Conservation (phyloP, 208 protist genomes). For the Leishmania arabica region DNA sequence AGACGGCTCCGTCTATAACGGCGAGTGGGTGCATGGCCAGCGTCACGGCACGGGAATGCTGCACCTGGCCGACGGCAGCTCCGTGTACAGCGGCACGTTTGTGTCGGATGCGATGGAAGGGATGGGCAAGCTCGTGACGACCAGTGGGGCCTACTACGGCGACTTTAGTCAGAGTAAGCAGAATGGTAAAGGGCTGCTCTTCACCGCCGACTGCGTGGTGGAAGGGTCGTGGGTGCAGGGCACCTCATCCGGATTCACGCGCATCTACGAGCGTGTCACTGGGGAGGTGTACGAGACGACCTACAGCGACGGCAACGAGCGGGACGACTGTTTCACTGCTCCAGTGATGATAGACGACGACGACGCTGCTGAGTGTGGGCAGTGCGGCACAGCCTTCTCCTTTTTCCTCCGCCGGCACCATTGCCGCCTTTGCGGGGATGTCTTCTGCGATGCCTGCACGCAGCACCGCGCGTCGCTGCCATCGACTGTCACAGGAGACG, state of each 20-base stretch:
- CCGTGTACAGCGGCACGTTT: constrained; percentile 82
- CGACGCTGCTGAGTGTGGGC: constrained; percentile 54
- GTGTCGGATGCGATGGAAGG: constrained; percentile 58
- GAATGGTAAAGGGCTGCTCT: constrained; percentile 71
- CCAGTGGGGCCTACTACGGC: constrained; percentile 70
- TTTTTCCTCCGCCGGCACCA: constrained; percentile 91
- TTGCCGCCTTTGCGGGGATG: constrained; percentile 92
- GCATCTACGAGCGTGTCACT: constrained; percentile 50
- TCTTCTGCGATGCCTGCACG: constrained; percentile 92
- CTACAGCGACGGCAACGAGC: constrained; percentile 77
- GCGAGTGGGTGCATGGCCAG: constrained; percentile 77
- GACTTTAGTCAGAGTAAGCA: constrained; percentile 59
- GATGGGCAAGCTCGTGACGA: constrained; percentile 56
- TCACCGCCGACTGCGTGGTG: constrained; percentile 34
- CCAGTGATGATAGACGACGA: constrained; percentile 77
- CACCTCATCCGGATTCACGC: constrained; percentile 54
- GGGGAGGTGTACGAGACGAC: constrained; percentile 78
- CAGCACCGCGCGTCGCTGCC: constrained; percentile 68
- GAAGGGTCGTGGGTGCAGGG: constrained; percentile 59
- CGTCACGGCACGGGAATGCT: constrained; percentile 82
- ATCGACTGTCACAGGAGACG: constrained; percentile 50
- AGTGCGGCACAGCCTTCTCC: constrained; percentile 78
- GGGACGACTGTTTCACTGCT: constrained; percentile 82
- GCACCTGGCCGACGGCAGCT: constrained; percentile 32
- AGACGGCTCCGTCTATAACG: constrained; percentile 72